Base-by-base conservation (phyloP, 2,329 filamentous ascomycete genomes). In the Shiraia sp. region DNA sequence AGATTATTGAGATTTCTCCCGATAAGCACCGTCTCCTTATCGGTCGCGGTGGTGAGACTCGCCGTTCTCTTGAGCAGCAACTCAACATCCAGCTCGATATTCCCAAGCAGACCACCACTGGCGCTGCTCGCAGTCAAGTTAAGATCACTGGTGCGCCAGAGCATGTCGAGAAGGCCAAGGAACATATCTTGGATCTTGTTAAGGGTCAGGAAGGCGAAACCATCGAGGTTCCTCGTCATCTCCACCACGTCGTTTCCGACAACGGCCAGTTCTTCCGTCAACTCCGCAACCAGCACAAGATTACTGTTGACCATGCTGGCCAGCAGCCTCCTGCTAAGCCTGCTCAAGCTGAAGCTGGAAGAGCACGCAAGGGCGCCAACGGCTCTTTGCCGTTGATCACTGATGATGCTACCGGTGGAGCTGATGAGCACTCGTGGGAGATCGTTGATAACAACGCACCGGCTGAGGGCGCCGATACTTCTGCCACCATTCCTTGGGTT, bases 241-340 rank as follows among this genome's bases (percentile, higher is more conserved):
- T 93, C 46, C 93, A 99, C 75, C 89, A 97, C 67, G 74, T 79
- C 45, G 80, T 99, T 55, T 82, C 88, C 37, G 92, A 96, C 67
- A 91, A 92, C 52, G 93, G 92, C 1, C 86, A 90, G 57, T 88
- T 97, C 75, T 96, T 97, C 87, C 88, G 92, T 53, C 87, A 84
- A 59, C 83, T 99, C 29, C 85, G 87, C 52, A 91, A 84, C 69
- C 88, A 96, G 63, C 80, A 88, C 71, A 86, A 88, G 55, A 90
- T 99, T 53, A 93, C 87, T 1, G 87, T 99, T 38, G 91, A 97
- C 69, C 93, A 97, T 66, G 88, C 83, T 40, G 90, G 91, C 31
- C 83, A 93, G 46, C 75, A 86, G 42, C 75, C 87, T 3, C 93
- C 93, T 5, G 68, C 83, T 27, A 90, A 86, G 72, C 80, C 86